Conservation (phyloP, 169 alveolate genomes). For the Plasmodium gonderi region DNA sequence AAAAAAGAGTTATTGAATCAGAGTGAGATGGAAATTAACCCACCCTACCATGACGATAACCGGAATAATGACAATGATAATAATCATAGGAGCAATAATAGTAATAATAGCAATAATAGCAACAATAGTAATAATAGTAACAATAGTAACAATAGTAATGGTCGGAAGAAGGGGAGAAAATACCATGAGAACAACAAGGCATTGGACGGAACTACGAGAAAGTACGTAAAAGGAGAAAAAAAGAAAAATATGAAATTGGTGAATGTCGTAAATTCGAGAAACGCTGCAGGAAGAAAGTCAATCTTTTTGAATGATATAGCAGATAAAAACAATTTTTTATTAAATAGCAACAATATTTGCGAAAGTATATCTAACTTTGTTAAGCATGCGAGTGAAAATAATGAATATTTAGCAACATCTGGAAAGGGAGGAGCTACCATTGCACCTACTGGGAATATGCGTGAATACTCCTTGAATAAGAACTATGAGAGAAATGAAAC, state of each 20-base stretch:
- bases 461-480: neutral
- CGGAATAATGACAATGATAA: neutral
- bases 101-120: too few species aligned
- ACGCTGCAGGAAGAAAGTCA: neutral
- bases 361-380: neutral
- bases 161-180: neutral
- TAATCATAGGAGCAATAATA: too few species aligned
- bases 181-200: neutral
- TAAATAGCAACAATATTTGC: neutral
- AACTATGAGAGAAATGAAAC: neutral
- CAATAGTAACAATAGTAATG: neutral
- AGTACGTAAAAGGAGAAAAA: neutral
- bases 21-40: neutral
- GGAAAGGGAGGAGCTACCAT: neutral
- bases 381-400: neutral
- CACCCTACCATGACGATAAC: neutral
- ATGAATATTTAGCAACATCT: neutral
- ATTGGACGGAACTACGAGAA: neutral
- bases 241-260: neutral
- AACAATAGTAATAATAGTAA: neutral
- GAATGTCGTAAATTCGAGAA: neutral
- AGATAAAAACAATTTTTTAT: neutral
- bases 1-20: neutral
- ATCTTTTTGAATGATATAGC: neutral
- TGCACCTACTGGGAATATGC: neutral